Conservation (phyloP, 129 eudicot genomes). For the Cynara cardunculus region DNA sequence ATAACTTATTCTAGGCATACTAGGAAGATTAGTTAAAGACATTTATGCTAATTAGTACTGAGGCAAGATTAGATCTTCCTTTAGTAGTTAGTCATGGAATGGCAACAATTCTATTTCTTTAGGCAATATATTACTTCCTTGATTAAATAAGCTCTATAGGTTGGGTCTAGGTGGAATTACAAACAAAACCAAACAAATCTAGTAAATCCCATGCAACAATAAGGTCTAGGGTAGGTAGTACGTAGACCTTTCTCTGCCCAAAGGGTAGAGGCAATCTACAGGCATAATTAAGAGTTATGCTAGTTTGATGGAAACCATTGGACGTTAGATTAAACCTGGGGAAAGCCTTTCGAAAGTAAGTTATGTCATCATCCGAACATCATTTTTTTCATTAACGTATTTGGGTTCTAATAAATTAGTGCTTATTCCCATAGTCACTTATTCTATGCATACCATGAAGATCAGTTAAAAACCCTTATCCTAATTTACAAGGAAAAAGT, state of each 20-base stretch:
- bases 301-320: background rate
- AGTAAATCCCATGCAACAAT: background rate
- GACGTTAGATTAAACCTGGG: background rate
- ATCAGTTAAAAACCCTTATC: background rate
- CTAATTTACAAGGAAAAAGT: background rate
- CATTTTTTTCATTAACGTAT: background rate
- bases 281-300: background rate
- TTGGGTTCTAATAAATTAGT: background rate
- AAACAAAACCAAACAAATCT: background rate
- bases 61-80: background rate
- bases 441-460: background rate
- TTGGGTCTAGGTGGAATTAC: background rate
- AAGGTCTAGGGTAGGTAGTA: background rate
- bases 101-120: background rate
- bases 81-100: background rate
- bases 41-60: background rate
- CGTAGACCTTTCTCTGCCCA: background rate
- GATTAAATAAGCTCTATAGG: background rate
- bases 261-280: background rate
- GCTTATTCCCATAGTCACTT: background rate
- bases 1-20: background rate
- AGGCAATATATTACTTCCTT: background rate
- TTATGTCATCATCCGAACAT: background rate
- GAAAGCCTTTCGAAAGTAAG: background rate
- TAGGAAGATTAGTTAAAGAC: background rate